phyloP scores from a whole-genome alignment of 805 yeast species.

The Blastobotrys americana region DNA sequence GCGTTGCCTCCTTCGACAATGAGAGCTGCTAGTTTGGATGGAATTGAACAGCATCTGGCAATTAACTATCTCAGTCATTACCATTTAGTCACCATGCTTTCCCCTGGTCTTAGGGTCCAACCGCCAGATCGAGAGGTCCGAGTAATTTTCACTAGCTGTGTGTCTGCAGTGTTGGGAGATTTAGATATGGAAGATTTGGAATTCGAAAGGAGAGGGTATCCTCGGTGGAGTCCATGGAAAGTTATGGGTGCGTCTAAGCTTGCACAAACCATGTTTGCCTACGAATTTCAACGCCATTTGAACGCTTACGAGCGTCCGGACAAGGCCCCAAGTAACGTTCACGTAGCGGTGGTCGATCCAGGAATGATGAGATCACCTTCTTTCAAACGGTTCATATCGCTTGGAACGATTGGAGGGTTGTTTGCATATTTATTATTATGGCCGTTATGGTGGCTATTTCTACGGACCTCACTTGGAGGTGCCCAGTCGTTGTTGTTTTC shows the following conservation, averaged over 20 bases:
- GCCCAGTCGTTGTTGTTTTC: conserved; percentile 71
- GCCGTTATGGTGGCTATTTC: conserved; percentile 79
- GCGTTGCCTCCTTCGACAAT: conserved; percentile 59
- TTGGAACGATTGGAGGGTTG: conserved; percentile 64
- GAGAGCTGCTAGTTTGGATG: conserved; percentile 69
- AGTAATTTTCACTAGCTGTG: conserved; percentile 69
- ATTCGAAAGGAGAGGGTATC: conserved; percentile 55
- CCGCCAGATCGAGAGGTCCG: conserved; percentile 94
- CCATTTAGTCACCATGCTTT: conserved; percentile 69
- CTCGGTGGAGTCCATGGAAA: conserved; percentile 57
- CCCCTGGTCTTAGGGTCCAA: conserved; percentile 81
- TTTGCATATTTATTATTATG: conserved; percentile 58
- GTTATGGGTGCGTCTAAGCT: conserved; percentile 80
- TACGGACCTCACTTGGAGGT: conserved; percentile 72
- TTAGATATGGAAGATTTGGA: conserved; percentile 57
- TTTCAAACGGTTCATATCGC: conserved; percentile 65
- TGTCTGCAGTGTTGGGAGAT: conserved; percentile 66
- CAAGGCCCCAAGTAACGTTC: conserved; percentile 56
- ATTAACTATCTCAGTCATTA: conserved; percentile 74
- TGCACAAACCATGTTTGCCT: conserved; percentile 64
- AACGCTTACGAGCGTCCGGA: conserved; percentile 58
- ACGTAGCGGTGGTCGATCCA: conserved; percentile 76
- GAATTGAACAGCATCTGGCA: conserved; percentile 79
- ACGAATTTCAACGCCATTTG: conserved; percentile 66
- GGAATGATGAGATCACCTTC: conserved; percentile 88